Percentiles rank a stretch among this genome's conserved stretches.
phyloP scores from a whole-genome alignment of 2,329 filamentous ascomycete species.

The Aspergillus cejpii region DNA sequence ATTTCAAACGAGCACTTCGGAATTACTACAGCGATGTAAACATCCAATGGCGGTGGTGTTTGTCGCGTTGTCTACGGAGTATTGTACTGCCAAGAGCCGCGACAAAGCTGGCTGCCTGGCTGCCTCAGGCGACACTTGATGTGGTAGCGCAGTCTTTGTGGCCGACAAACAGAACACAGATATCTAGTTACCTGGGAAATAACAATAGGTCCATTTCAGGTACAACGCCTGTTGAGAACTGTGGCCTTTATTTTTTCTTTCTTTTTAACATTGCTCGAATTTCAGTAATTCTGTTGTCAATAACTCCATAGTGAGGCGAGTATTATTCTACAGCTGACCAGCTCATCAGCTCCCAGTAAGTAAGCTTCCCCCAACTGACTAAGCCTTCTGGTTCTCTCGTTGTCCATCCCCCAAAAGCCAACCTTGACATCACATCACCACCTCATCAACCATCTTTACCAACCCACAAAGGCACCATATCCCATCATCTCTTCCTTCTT shows the following conservation, averaged over 20 bases:
- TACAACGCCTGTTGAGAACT: too few species aligned
- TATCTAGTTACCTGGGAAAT: not conserved
- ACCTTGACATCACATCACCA: constrained; percentile 39
- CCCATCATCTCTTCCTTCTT: constrained; percentile 20
- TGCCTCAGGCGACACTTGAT: constrained; percentile 6
- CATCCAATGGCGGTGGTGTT: not conserved
- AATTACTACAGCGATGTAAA: not conserved
- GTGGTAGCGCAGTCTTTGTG: not conserved
- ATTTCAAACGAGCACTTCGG: not conserved
- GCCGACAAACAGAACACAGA: not conserved
- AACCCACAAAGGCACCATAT: constrained; percentile 8
- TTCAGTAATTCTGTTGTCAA: not conserved
- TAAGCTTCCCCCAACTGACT: constrained; percentile 26
- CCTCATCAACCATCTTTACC: constrained; percentile 20
- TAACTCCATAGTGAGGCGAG: not conserved
- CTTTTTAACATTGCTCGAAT: not conserved
- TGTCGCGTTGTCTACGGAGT: not conserved
- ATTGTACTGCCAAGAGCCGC: constrained; percentile 5
- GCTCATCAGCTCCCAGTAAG: constrained; percentile 16
- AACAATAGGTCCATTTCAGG: not conserved
- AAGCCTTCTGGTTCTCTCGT: constrained; percentile 31
- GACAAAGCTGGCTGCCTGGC: not conserved
- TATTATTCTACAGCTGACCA: constrained; percentile 16
- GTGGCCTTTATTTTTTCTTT: not conserved
- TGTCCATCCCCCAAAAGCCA: constrained; percentile 23